Evolutionary conservation across 2,329 filamentous ascomycete species (phyloP), one percentile per base, ranked within the genome.

Genomic region (Monosporascus sp.): DNA sequence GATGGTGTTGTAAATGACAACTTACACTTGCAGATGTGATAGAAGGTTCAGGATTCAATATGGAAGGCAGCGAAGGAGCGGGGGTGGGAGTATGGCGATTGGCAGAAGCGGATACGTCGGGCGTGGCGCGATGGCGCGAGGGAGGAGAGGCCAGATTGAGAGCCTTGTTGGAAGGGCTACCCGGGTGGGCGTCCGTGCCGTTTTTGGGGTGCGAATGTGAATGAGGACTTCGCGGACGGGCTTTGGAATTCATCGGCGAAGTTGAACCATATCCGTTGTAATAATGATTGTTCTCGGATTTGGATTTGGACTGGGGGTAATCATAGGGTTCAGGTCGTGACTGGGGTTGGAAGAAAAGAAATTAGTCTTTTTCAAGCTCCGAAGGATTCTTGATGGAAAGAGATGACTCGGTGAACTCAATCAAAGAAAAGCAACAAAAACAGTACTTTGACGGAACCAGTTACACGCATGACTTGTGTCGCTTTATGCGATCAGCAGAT

Each of bases 271-370:
- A 64, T 56, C 64, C 65, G 55, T 68, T 67, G 47, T 60, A 60
- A 54, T 60, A 67, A 69, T 56, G 68, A 66, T 76, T 76, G 59
- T 55, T 59, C 9, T 46, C 43, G 24, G 60, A 55, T 55, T 65
- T 63, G 49, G 57, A 50, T 55, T 65, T 66, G 31, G 59, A 49
- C 38, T 60, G 57, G 22, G 62, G 50, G 50, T 62, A 61, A 52
- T 64, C 62, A 51, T 80, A 82, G 47, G 76, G 71, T 44, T 75
- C 65, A 51, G 67, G 69, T 54, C 80, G 77, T 55, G 63, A 59
- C 58, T 61, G 50, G 27, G 53, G 24, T 48, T 48, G 25, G 44
- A 51, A 15, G 43, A 48, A 6, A 51, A 50, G 51, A 14, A 47
- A 47, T 52, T 51, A 55, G 52, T 52, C 31, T 46, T 46, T 27